Base-by-base conservation (phyloP, 768 basidiomycete genomes). In the Paxillus involutus region DNA sequence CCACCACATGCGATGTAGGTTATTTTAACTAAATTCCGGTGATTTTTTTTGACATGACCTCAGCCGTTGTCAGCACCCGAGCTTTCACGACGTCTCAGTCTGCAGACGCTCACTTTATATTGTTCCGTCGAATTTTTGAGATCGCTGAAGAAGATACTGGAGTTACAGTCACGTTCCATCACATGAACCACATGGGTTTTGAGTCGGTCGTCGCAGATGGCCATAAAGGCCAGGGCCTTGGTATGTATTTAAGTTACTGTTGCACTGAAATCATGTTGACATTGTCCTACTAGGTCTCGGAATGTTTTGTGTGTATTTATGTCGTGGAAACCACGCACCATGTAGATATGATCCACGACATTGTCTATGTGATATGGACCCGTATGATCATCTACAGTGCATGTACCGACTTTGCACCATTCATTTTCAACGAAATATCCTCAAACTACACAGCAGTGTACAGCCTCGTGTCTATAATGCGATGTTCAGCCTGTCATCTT, bases 1-100 rank as follows among this genome's bases (percentile, higher is more conserved):
- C 24, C 24, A 24, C 2, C 24, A 24, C 5, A 24, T 24, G 24
- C 2, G 24, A 24, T 24, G 24, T 24, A 24, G 9, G 43, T 43
- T 7, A 13, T 56, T 14, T 49, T 44, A 7, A 57, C 56, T 17
- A 55, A 62, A 8, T 40, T 40, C 5, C 6, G 6, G 6, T 40
- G 11, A 40, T 40, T 14, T 12, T 10, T 1, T 29, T 40, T 47
- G n/a, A n/a, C n/a, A n/a, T n/a, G n/a, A n/a, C n/a, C 29, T 37
- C 42, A 65, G 67, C 65, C 14, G 48, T 67, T 30, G 56, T 61
- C 10, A 32, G 48, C 6, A 52, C 57, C 0, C 49, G 58, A 9
- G 65, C 63, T 0, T 69, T 70, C 42, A 66, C 58, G 13, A 69
- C 56, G 1, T 69, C 58, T 1, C 63, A 68, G 33, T 59, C 57